phyloP scores from a whole-genome alignment of 2,329 filamentous ascomycete genomes.

The Fusarium goolgardi region DNA sequence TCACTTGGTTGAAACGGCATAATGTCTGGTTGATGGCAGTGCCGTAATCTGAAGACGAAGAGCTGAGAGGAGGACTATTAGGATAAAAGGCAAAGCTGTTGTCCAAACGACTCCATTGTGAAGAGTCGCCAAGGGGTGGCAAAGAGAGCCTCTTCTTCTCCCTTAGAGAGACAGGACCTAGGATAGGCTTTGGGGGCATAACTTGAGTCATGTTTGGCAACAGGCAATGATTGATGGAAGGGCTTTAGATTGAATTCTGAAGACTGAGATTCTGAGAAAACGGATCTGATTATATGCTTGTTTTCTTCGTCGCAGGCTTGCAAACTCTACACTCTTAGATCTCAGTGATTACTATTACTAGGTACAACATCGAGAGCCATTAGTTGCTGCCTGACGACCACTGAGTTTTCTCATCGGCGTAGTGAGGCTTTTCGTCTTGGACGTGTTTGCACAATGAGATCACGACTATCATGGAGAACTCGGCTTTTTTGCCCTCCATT shows the following conservation, averaged over 20 bases:
- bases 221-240: not conserved
- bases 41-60: conserved; percentile 7
- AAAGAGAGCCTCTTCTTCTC: not conserved
- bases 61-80: conserved; percentile 28
- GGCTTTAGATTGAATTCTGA: not conserved
- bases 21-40: not conserved
- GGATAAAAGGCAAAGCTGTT: conserved; percentile 22
- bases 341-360: not conserved
- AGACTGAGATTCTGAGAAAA: not conserved
- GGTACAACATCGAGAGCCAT: not conserved
- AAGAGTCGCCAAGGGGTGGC: conserved; percentile 7
- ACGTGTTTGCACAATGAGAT: conserved; percentile 16
- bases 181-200: not conserved
- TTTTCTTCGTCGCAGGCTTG: not conserved
- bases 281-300: conserved; percentile 21
- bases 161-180: not conserved
- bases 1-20: not conserved
- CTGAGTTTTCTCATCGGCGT: not conserved
- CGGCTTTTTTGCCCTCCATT: not conserved
- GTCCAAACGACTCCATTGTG: conserved; percentile 16
- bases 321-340: not conserved
- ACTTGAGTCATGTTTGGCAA: conserved; percentile 16
- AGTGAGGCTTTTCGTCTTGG: not conserved
- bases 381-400: conserved; percentile 11
- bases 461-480: not conserved